Conservation (phyloP, 345 rosid genomes). For the Camelina hispida region DNA sequence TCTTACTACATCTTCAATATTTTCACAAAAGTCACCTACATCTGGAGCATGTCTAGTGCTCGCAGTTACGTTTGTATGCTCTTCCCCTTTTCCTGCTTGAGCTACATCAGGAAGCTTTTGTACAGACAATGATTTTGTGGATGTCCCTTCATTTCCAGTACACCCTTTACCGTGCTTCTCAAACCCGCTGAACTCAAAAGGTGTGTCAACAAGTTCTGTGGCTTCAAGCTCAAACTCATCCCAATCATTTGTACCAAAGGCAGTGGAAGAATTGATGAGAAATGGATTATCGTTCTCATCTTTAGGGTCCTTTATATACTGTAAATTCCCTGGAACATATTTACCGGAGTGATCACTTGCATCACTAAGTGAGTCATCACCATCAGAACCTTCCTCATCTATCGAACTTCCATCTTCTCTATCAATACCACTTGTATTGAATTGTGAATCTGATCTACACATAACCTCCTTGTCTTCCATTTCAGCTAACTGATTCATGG, state of each 20-base stretch:
- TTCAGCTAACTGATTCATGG: conserved; percentile 30
- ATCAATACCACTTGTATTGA: conserved; percentile 31
- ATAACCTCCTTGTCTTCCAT: conserved; percentile 31
- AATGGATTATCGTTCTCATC: conserved; percentile 60
- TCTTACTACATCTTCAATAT: conserved; percentile 29
- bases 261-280: conserved; percentile 70
- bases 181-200: conserved; percentile 44
- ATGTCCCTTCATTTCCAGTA: conserved; percentile 42
- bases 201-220: conserved; percentile 45
- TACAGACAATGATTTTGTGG: conserved; percentile 27
- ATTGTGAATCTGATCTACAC: conserved; percentile 38
- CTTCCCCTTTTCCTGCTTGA: conserved; percentile 44
- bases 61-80: conserved; percentile 33
- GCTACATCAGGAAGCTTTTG: conserved; percentile 35
- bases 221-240: conserved; percentile 83
- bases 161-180: conserved; percentile 42
- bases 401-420: conserved; percentile 50
- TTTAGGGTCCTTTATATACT: conserved; percentile 35
- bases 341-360: conserved; percentile 54
- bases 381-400: conserved; percentile 60
- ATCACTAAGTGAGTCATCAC: conserved; percentile 67
- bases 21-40: conserved; percentile 41
- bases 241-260: conserved; percentile 93
- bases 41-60: conserved; percentile 40
- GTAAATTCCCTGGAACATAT: conserved; percentile 42